Base-by-base conservation (phyloP, 2,329 filamentous ascomycete genomes). In the Fusarium multiceps region DNA sequence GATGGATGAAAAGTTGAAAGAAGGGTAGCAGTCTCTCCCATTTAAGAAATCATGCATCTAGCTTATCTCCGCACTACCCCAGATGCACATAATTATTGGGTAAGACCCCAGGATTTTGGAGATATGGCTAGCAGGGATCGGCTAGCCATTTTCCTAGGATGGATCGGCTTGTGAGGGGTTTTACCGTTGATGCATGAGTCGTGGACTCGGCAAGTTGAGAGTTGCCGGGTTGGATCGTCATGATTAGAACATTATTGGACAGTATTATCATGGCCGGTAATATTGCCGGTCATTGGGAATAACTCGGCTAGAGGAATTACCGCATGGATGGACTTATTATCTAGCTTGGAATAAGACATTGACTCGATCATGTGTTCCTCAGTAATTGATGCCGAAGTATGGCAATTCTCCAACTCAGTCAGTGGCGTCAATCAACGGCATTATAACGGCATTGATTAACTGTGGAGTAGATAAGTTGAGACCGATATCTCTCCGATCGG, bases 21-120 rank as follows among this genome's bases (percentile, higher is more conserved):
- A 34, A 50, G 30, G 30, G 23, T 27, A 10, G 32, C 18, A 37
- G 18, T 37, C 1, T 37, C 34, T 21, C 8, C 54, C 51, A 68
- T 71, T 71, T 71, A 70, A 71, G 63, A 50, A 42, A 21, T 18
- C 49, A 30, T 59, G 16, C 30, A 37, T 28, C 27, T 7, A 20
- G 23, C 54, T 58, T 68, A 71, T 71, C 67, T 69, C 67, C 67
- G 67, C 67, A 70, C 61, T 65, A 66, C 66, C 66, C 66, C 66
- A 51, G 66, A 69, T 69, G 45, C 34, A 37, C 34, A 37, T 37
- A 27, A 51, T 30, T 21, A 50, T 64, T 65, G 60, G 66, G 49
- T 47, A 66, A 55, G 27, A 66, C 62, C 63, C 63, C 62, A 66
- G 62, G 61, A 66, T 66, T 47, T 47, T 37, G 47, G 48, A 54